phyloP scores from a whole-genome alignment of 2,329 filamentous ascomycete species.

The Alternaria arborescens region DNA sequence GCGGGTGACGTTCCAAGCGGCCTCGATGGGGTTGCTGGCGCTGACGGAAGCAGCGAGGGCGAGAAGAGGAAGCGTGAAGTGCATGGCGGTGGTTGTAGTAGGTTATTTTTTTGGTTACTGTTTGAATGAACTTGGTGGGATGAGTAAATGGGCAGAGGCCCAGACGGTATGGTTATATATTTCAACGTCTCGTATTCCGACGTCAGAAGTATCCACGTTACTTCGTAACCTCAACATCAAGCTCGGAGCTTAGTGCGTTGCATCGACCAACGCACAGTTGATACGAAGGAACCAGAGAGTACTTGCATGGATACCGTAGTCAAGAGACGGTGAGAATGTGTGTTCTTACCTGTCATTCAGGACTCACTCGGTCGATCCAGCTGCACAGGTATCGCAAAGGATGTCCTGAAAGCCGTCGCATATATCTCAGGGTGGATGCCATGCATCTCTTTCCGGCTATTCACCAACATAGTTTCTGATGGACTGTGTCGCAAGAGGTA shows the following conservation, averaged over 20 bases:
- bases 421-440: neutral
- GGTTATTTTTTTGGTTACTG: neutral
- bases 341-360: neutral
- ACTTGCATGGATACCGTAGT: conserved; percentile 1
- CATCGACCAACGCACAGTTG: neutral
- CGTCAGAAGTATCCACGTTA: conserved; percentile 7
- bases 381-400: neutral
- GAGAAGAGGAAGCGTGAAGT: neutral
- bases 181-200: neutral
- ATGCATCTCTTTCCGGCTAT: neutral
- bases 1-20: conserved; percentile 5
- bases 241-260: neutral
- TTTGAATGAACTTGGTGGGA: neutral
- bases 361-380: neutral
- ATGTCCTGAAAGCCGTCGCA: neutral
- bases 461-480: neutral
- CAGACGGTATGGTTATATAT: neutral
- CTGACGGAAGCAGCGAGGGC: neutral
- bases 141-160: neutral
- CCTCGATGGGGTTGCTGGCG: conserved; percentile 5
- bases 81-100: neutral
- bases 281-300: neutral
- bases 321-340: conserved; percentile 3
- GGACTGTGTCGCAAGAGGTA: neutral
- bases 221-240: conserved; percentile 1